Percentiles rank a stretch among this genome's conserved stretches.
Conservation (phyloP, 805 yeast genomes). For the Metschnikowia proteae region DNA sequence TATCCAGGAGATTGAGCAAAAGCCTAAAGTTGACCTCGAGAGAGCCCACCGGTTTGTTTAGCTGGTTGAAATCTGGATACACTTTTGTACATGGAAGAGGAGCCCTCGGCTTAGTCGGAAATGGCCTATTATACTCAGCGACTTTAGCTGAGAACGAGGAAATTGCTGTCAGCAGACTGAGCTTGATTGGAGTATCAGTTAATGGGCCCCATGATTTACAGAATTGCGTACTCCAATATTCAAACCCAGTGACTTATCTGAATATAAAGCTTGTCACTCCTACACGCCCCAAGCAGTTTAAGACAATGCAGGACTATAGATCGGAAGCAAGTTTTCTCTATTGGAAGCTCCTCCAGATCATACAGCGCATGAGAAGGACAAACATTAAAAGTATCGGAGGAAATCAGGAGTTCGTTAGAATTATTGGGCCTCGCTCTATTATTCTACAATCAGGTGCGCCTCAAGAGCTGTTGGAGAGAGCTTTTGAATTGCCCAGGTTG, state of each 20-base stretch:
- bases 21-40: slow-evolving; percentile 19
- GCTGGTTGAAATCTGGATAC: slow-evolving; percentile 39
- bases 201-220: slow-evolving; percentile 46
- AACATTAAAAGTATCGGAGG: slow-evolving; percentile 19
- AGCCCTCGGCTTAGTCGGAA: slow-evolving; percentile 49
- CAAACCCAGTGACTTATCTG: slow-evolving; percentile 5
- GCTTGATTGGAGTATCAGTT: slow-evolving; percentile 49
- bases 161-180: slow-evolving; percentile 42
- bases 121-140: slow-evolving; percentile 51
- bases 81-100: slow-evolving; percentile 56
- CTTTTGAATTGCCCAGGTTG: slow-evolving; percentile 11
- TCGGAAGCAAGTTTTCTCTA: slow-evolving; percentile 11
- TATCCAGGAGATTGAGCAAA: slow-evolving; percentile 33
- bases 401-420: slow-evolving; percentile 44
- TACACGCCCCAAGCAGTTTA: slow-evolving; percentile 10
- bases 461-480: slow-evolving; percentile 12
- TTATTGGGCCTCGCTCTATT: slow-evolving; percentile 53
- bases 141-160: slow-evolving; percentile 45
- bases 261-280: slow-evolving; percentile 13
- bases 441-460: slow-evolving; percentile 45
- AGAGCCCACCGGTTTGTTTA: slow-evolving; percentile 39
- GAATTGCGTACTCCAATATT: slow-evolving; percentile 32
- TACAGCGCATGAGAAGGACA: not conserved
- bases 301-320: slow-evolving; percentile 9
- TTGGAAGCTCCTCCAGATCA: slow-evolving; percentile 9